Evolutionary conservation across 1,139 yeast genomes (phyloP), one percentile per base, ranked within the genome.

Genomic region (Suhomyces terraborum): DNA sequence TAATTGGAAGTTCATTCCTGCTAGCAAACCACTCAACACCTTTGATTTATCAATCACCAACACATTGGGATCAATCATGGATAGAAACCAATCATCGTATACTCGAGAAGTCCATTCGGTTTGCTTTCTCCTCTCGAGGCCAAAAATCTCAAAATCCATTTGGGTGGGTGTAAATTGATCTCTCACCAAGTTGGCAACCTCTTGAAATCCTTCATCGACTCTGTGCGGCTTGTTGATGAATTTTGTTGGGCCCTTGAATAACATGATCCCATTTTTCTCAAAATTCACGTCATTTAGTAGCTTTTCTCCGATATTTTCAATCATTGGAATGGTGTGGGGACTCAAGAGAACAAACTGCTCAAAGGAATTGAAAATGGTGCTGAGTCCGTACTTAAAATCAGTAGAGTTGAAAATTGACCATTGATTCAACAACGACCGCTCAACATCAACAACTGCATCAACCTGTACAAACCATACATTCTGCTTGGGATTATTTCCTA

Each of bases 311-410:
- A 49, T 40, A 9, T 55, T 50, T 7, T 58, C 57, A 4, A 45
- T 30, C 35, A 66, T 44, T 2, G 73, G 73, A 14, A 69, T 56
- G 2, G 62, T 51, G 27, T 58, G 48, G 8, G 62, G 51, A 1
- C 60, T 44, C 32, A 69, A 25, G 16, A 67, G 35, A 2, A 66
- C 47, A 8, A 53, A 54, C 26, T 69, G 69, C 40, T 59, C 62
- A 45, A 68, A 69, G 0, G 69, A 56, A 42, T 62, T 64, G 53
- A 64, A 63, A 2, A 67, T 50, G 1, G 60, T 45, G 20, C 67
- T 55, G 13, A 65, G 43, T 4, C 53, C 42, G 30, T 54, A 47
- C 10, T 54, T 35, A 36, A 64, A 59, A 19, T 54, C 54, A 7
- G 58, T 52, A 31, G 51, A 51, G 25, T 47, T 45, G 36, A 43